Base-by-base conservation (phyloP, 2,329 filamentous ascomycete genomes). In the Fragosphaeria purpurea region DNA sequence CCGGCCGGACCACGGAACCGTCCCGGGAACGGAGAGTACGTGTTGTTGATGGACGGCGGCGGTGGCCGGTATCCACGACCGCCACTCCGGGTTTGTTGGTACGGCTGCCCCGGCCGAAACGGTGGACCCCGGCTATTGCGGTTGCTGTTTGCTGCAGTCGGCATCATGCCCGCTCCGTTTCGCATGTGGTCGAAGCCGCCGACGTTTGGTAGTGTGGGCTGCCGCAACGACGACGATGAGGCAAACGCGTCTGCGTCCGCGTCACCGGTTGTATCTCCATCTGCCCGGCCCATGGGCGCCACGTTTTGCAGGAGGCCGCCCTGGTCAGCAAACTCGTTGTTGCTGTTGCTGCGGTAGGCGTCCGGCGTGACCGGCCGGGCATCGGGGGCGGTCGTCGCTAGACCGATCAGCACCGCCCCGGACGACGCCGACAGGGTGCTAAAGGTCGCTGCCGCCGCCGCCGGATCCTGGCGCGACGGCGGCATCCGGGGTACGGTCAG, bases 371-470 rank as follows among this genome's bases (percentile, higher is more conserved):
- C 32, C 7, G 44, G 46, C 34, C 40, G 44, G 5, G 48, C 35
- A 10, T 44, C 35, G 7, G 43, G 13, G 11, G 38, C 13, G 5
- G 41, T 31, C 38, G 42, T n/a, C 5, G 51, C 41, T 12, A 53
- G 13, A 22, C 51, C 51, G 38, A 50, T 53, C 22, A 45, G 42
- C 30, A 53, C 52, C 6, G 49, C 48, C 4, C 22, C 42, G 6
- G 48, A 50, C 12, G 45, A 48, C 4, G 39, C 34, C 4, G 48
- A 53, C 8, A 51, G 43, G 10, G 45, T 46, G 42, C 43, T 37
- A 11, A 30, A 6, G 32, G 45, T 37, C 1, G 48, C 34, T 30
- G 48, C 46, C 6, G 30, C 37, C n/a, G n/a, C n/a, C n/a, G n/a
- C n/a, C n/a, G n/a, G n/a, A n/a, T n/a, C n/a, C 40, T 41, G 37